phyloP scores from a whole-genome alignment of 495 filamentous ascomycete genomes.

The Penicillium cinerascens region DNA sequence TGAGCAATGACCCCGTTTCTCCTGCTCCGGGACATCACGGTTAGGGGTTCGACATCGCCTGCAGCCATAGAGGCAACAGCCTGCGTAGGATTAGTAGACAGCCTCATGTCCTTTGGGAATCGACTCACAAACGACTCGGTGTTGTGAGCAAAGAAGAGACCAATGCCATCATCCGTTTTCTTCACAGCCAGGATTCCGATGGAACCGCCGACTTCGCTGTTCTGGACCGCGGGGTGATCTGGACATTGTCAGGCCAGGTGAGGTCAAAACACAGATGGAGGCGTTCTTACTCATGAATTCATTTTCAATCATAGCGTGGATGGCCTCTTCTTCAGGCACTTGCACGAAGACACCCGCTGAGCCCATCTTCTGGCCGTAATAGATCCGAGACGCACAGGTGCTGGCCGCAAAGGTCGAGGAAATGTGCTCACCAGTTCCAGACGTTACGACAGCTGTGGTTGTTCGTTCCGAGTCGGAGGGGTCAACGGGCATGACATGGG shows the following conservation, averaged over 20 bases:
- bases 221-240: slow-evolving; percentile 70
- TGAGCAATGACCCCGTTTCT: not conserved
- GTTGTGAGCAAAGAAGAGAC: slow-evolving; percentile 86
- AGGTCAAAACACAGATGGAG: not conserved
- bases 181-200: slow-evolving; percentile 85
- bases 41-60: slow-evolving; percentile 70
- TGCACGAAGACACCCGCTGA: slow-evolving; percentile 57
- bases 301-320: slow-evolving; percentile 64
- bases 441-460: slow-evolving; percentile 74
- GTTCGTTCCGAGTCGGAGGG: slow-evolving; percentile 56
- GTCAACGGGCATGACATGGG: slow-evolving; percentile 73
- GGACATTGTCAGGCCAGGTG: not conserved
- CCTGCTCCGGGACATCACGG: not conserved
- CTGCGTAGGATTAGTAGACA: slow-evolving; percentile 28
- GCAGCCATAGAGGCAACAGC: slow-evolving; percentile 84
- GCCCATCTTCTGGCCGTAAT: slow-evolving; percentile 57
- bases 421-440: slow-evolving; percentile 97
- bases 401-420: slow-evolving; percentile 82
- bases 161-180: slow-evolving; percentile 64
- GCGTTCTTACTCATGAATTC: slow-evolving; percentile 67
- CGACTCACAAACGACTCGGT: slow-evolving; percentile 76
- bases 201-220: slow-evolving; percentile 68
- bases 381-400: slow-evolving; percentile 73
- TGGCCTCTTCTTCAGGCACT: slow-evolving; percentile 66
- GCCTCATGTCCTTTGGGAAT: not conserved